Percentiles rank a stretch among this genome's conserved stretches.
These are phyloP conservation scores for Fimicolochytrium jonesii DNA, from an alignment of 192 early-diverging fungal species.

Conservation along the genomic window DNA sequence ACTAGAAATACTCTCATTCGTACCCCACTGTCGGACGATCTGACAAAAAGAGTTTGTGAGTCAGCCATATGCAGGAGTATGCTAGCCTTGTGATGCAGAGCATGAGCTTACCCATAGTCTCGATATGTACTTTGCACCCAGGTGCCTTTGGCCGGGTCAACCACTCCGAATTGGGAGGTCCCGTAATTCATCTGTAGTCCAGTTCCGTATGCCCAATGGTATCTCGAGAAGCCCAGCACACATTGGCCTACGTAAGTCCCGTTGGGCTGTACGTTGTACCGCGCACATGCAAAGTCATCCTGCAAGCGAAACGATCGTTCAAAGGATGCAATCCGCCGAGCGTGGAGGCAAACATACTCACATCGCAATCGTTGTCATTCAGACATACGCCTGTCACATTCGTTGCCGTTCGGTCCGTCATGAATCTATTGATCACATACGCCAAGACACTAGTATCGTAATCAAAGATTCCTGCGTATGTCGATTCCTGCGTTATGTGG, in stretches of 20 bases:
- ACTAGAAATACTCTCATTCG: conserved; percentile 35
- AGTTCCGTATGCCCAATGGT: conserved; percentile 47
- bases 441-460: conserved; percentile 19
- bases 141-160: conserved; percentile 35
- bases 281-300: not conserved
- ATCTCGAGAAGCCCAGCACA: conserved; percentile 18
- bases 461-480: conserved; percentile 13
- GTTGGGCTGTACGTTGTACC: not conserved
- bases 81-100: not conserved
- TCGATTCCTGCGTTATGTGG: not conserved
- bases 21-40: not conserved
- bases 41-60: not conserved
- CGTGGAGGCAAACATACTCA: not conserved
- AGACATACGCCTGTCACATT: conserved; percentile 5
- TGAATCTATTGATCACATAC: conserved; percentile 22
- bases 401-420: conserved; percentile 20
- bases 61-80: not conserved
- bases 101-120: not conserved
- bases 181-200: conserved; percentile 44
- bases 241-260: conserved; percentile 30
- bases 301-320: conserved; percentile 4
- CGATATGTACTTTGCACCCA: conserved; percentile 39
- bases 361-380: conserved; percentile 16
- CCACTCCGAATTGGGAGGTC: conserved; percentile 32
- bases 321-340: not conserved